phyloP scores from a whole-genome alignment of 2,329 filamentous ascomycete genomes.

The Lasiodiplodia sp. region DNA sequence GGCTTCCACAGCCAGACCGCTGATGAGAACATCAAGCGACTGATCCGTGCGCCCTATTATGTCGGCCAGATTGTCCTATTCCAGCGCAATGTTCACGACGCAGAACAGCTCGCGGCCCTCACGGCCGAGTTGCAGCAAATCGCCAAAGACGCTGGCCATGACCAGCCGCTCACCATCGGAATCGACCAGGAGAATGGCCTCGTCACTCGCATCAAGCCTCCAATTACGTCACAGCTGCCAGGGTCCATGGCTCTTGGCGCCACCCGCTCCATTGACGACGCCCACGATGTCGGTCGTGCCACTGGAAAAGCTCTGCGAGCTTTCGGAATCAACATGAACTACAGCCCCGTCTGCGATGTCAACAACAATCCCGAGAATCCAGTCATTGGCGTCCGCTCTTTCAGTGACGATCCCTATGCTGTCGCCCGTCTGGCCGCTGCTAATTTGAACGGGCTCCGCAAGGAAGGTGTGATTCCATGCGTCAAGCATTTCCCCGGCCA shows the following conservation, averaged over 20 bases:
- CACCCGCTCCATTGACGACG: not conserved
- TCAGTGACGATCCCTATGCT: constrained; percentile 16
- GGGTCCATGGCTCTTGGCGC: constrained; percentile 27
- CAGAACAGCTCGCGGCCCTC: constrained; percentile 1
- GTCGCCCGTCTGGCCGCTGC: constrained; percentile 5
- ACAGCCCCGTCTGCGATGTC: constrained; percentile 28
- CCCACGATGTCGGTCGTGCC: constrained; percentile 6
- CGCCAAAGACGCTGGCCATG: constrained; percentile 20
- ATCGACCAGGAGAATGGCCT: constrained; percentile 30
- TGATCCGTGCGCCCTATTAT: constrained; percentile 24
- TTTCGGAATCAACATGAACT: constrained; percentile 29
- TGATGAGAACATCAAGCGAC: constrained; percentile 26
- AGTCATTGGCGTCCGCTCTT: constrained; percentile 29
- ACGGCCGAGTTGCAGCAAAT: constrained; percentile 22
- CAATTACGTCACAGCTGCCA: constrained; percentile 18
- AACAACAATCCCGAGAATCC: constrained; percentile 28
- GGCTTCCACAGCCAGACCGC: constrained; percentile 27
- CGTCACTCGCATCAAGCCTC: constrained; percentile 25
- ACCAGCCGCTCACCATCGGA: constrained; percentile 19
- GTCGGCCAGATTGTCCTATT: constrained; percentile 28
- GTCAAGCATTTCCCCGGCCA: constrained; percentile 29
- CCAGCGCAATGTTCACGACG: constrained; percentile 27
- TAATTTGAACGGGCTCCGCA: constrained; percentile 11
- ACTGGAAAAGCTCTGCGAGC: constrained; percentile 8
- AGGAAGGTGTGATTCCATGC: constrained; percentile 26